These are phyloP conservation scores for Telopea speciosissima DNA, from an alignment of 177 flowering plant species.

Conservation along the genomic window DNA sequence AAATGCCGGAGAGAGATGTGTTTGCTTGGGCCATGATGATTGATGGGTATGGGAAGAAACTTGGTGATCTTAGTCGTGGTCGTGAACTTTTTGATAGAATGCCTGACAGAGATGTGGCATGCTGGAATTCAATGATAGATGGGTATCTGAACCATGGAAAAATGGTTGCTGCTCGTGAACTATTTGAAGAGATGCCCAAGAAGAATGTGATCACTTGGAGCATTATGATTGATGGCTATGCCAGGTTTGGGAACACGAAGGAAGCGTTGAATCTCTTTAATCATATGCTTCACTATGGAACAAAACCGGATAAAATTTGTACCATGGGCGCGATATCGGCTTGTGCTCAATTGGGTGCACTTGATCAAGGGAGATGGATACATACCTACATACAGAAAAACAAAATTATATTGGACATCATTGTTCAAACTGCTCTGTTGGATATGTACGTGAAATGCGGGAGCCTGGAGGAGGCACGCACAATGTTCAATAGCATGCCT, in stretches of 20 bases:
- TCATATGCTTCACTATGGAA: neutral
- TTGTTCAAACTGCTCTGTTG: neutral
- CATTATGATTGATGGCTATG: neutral
- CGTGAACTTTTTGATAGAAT: neutral
- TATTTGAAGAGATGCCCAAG: neutral
- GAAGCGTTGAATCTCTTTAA: neutral
- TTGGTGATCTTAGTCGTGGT: neutral
- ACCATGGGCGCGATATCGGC: neutral
- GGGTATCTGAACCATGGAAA: neutral
- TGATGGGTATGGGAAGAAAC: neutral
- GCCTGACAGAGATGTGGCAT: neutral
- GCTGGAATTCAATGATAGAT: neutral
- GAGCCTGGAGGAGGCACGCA: neutral
- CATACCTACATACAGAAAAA: neutral
- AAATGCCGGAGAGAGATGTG: neutral
- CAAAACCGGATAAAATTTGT: neutral
- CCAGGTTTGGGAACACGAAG: neutral
- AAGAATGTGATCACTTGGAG: neutral
- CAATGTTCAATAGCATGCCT: neutral
- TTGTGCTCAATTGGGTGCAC: neutral
- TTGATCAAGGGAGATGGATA: neutral
- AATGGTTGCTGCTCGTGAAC: neutral
- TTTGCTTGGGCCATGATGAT: neutral
- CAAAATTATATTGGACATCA: neutral
- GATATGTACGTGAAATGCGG: neutral